A percentile compares a stretch with the other conserved stretches of the same genome.
Conservation (phyloP, 2,329 filamentous ascomycete species). For the Colletotrichum chrysophilum region DNA sequence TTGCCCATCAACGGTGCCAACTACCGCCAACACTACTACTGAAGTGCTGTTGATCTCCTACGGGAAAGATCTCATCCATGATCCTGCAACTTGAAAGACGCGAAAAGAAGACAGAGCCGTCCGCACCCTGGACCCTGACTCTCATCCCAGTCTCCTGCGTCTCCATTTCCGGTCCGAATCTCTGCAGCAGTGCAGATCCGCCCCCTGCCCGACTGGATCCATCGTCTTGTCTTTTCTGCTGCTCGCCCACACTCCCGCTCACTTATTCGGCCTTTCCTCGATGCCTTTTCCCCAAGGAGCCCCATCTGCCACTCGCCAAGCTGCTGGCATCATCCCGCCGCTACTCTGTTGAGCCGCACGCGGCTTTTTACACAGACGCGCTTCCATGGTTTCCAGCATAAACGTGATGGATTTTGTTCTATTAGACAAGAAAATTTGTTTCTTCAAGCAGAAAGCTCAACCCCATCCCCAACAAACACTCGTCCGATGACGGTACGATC, state of each 20-base stretch:
- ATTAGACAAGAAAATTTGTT: background rate
- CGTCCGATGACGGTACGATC: background rate
- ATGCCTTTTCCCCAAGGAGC: background rate
- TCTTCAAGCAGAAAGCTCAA: background rate
- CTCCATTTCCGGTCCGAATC: background rate
- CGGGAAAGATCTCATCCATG: background rate
- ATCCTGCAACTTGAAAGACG: background rate
- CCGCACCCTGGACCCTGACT: background rate
- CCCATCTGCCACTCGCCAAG: background rate
- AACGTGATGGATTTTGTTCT: background rate
- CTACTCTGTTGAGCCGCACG: background rate
- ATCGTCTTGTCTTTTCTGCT: background rate
- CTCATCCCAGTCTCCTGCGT: background rate
- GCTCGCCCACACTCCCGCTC: conserved; percentile 8
- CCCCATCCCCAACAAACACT: background rate
- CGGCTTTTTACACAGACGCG: background rate
- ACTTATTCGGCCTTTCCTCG: conserved; percentile 14
- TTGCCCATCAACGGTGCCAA: background rate
- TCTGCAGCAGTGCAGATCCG: background rate
- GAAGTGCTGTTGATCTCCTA: background rate
- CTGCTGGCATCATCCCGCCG: background rate
- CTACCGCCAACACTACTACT: background rate
- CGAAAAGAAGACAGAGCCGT: background rate
- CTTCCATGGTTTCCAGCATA: background rate
- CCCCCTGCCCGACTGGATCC: background rate